phyloP scores from a whole-genome alignment of 495 filamentous ascomycete genomes.

The Saxispiralis lemnorum region DNA sequence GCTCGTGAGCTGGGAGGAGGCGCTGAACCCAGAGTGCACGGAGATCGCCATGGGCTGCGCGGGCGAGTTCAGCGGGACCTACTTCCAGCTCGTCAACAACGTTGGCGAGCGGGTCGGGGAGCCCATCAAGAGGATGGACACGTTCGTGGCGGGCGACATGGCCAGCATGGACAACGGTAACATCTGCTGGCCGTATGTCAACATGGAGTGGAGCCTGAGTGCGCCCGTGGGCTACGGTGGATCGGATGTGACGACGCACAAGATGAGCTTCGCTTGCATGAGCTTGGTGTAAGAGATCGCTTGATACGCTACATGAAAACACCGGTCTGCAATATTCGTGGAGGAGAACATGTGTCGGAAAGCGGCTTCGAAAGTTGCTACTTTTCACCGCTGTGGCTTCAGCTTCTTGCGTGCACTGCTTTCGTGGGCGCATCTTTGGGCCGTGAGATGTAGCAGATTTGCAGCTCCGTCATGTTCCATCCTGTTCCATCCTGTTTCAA shows the following conservation, averaged over 20 bases:
- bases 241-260: conserved; percentile 9
- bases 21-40: conserved; percentile 30
- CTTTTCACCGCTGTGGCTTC: no score
- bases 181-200: conserved; percentile 40
- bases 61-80: conserved; percentile 32
- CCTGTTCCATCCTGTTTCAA: no score
- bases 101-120: conserved; percentile 28
- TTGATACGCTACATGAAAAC: no score
- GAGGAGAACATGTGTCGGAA: no score
- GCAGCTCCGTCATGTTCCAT: no score
- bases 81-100: conserved; percentile 32
- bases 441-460: no score
- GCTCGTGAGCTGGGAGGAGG: conserved; percentile 37
- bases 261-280: conserved; percentile 35
- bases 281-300: conserved; percentile 1
- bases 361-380: no score
- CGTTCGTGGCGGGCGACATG: conserved; percentile 37
- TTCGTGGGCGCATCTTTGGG: no score
- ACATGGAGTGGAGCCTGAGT: conserved; percentile 31
- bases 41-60: conserved; percentile 35
- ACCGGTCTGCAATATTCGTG: no score
- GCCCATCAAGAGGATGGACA: conserved; percentile 24
- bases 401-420: no score
- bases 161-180: conserved; percentile 29
- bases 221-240: conserved; percentile 7